These are phyloP conservation scores for Lasiosphaeris hirsuta DNA, from an alignment of 495 filamentous ascomycete genomes.

Conservation along the genomic window DNA sequence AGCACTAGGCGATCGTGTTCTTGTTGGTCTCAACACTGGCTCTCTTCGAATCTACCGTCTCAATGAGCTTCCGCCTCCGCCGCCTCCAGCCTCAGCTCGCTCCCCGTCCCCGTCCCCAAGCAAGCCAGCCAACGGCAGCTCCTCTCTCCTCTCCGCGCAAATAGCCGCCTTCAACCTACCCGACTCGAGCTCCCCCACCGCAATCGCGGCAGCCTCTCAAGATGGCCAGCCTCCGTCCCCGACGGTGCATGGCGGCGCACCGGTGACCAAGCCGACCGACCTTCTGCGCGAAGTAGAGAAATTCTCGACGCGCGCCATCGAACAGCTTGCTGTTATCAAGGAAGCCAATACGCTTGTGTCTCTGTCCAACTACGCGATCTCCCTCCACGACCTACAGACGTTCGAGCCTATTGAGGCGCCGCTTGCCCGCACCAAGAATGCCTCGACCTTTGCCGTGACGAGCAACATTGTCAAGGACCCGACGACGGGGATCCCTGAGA, in stretches of 20 bases:
- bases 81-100: neutral
- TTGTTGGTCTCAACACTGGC: slow-evolving; percentile 88
- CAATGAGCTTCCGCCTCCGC: slow-evolving; percentile 53
- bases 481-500: slow-evolving; percentile 79
- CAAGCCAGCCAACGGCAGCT: slow-evolving; percentile 30
- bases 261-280: slow-evolving; percentile 64
- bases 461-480: slow-evolving; percentile 91
- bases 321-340: slow-evolving; percentile 92
- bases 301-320: slow-evolving; percentile 83
- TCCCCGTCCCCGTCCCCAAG: slow-evolving; percentile 16
- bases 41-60: slow-evolving; percentile 87
- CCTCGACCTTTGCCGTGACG: slow-evolving; percentile 86
- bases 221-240: slow-evolving; percentile 18
- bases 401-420: slow-evolving; percentile 74
- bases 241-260: slow-evolving; percentile 6
- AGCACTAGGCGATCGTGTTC: slow-evolving; percentile 70
- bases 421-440: slow-evolving; percentile 69
- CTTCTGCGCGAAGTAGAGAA: slow-evolving; percentile 86
- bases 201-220: slow-evolving; percentile 19
- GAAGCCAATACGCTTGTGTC: slow-evolving; percentile 88
- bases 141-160: slow-evolving; percentile 16
- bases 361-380: slow-evolving; percentile 81
- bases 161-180: slow-evolving; percentile 5
- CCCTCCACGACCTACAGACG: slow-evolving; percentile 80
- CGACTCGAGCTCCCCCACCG: slow-evolving; percentile 9